Evolutionary conservation across 208 protist species (phyloP), one percentile per base, ranked within the genome.

Genomic region (Tritrichomonas musculus): DNA sequence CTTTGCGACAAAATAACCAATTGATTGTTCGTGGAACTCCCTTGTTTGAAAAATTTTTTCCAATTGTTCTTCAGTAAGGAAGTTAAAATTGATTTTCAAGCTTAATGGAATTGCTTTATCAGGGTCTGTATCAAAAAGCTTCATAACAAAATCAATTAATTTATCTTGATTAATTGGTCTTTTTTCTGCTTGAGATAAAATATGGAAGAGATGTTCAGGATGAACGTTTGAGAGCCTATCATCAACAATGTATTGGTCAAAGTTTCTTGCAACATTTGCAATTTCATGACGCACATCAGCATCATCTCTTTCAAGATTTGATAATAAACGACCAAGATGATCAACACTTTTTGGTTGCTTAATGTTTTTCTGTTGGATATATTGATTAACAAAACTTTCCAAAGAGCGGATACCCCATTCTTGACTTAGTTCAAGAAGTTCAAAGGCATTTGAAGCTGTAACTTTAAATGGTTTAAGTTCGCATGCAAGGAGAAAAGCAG

Each of bases 81-180:
- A 50, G 41, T 82, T 39, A 30, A 82, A 82, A 41, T 82, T 50
- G 11, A 82, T 82, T 82, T 39, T 82, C 39, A 82, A 41, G 73
- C 33, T 50, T 33, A 82, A 41, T 17, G 41, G 73, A 82, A 82
- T 50, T 30, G 73, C 73, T 82, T 30, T 82, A 30, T 82, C 73
- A n/a, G 73, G 73, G 47, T 82, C 73, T 44, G 33, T 82, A 20
- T 82, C 41, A 41, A 82, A 50, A n/a, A 82, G 30, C 22, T 50
- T 30, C 73, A 82, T 82, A 82, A 82, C 73, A 41, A 82, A 82
- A 30, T 82, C 41, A 50, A 82, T 82, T 27, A 47, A 82, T 39
- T 50, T 50, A n/a, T 82, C 39, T 39, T n/a, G 33, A 50, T 82
- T 27, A 25, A 82, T 47, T 36, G 39, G 33, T 44, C 41, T 44